Percentiles rank a stretch among this genome's conserved stretches.
These are phyloP conservation scores for Rhynchosporium graminicola DNA, from an alignment of 2,329 filamentous ascomycete species.

Conservation along the genomic window DNA sequence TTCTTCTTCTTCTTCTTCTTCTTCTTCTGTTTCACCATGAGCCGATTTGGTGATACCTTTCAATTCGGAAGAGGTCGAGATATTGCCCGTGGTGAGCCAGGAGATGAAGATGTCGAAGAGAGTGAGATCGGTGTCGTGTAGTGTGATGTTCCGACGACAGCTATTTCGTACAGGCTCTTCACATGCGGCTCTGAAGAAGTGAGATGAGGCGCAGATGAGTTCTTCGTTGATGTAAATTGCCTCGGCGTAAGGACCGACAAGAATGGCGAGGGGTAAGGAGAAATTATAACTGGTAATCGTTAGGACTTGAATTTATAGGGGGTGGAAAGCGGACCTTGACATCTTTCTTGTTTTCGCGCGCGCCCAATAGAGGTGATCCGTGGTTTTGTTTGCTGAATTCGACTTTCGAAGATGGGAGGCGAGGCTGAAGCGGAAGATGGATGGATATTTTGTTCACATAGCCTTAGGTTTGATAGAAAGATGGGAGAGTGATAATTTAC, in stretches of 20 bases:
- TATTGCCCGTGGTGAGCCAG: slow-evolving; percentile 1
- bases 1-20: background rate
- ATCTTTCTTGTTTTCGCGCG: background rate
- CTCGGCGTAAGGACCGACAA: background rate
- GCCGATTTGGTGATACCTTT: background rate
- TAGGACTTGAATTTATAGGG: background rate
- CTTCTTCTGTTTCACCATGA: no score
- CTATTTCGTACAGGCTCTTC: background rate
- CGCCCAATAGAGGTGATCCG: no score
- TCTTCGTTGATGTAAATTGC: slow-evolving; percentile 1
- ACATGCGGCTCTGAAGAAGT: background rate
- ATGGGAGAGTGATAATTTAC: no score
- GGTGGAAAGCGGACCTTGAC: background rate
- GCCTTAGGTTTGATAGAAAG: no score
- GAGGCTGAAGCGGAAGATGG: no score
- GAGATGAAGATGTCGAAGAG: background rate
- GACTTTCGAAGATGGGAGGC: no score
- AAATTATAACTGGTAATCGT: background rate
- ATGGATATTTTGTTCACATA: no score
- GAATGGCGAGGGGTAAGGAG: background rate
- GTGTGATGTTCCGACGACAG: background rate
- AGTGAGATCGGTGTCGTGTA: background rate
- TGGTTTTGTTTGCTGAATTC: no score
- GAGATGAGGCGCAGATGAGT: background rate
- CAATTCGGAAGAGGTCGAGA: background rate